Base-by-base conservation (phyloP, 2,329 filamentous ascomycete genomes). In the Cercospora sesami region DNA sequence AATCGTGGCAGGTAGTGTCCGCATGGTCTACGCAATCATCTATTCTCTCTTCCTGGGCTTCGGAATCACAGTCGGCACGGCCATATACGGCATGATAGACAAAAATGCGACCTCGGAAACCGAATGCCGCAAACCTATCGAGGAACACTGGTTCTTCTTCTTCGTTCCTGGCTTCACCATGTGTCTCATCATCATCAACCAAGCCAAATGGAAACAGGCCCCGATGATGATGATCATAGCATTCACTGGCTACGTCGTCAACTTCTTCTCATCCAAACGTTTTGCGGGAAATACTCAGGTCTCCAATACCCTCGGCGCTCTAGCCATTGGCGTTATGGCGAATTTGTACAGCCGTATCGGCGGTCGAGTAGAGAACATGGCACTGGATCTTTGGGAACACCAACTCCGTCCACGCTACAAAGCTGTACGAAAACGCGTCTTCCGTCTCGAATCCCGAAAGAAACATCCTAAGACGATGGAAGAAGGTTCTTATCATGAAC, bases 331-430 rank as follows among this genome's bases (percentile, higher is more conserved):
- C 10, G 86, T 94, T 36, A 81, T 93, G 60, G 92, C 91, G 3
- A 96, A 96, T 72, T 76, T 93, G 2, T 94, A 95, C 80, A 90
- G 90, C 14, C 86, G 92, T 2, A 79, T 89, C n/a, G 87, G 88
- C 16, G 82, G 84, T 4, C 82, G 86, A 69, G 78, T 85, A 5
- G 84, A 89, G 73, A 89, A 89, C 71, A 81, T 79, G 63, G 82
- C 81, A 70, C 76, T 87, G 3, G 84, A 87, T 69, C 58, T 84
- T 65, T 90, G 86, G 85, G 82, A 87, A 68, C 76, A 79, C 62
- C 79, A 79, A 18, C 73, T 89, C 0, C 79, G 81, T 28, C 84
- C 81, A 1, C 75, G 63, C 36, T 78, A 73, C 72, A 75, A 72
- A 48, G 31, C 31, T 8, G 67, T 75, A 42, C 73, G 76, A 26